phyloP scores from a whole-genome alignment of 2,329 filamentous ascomycete species.

The Alternaria arborescens region DNA sequence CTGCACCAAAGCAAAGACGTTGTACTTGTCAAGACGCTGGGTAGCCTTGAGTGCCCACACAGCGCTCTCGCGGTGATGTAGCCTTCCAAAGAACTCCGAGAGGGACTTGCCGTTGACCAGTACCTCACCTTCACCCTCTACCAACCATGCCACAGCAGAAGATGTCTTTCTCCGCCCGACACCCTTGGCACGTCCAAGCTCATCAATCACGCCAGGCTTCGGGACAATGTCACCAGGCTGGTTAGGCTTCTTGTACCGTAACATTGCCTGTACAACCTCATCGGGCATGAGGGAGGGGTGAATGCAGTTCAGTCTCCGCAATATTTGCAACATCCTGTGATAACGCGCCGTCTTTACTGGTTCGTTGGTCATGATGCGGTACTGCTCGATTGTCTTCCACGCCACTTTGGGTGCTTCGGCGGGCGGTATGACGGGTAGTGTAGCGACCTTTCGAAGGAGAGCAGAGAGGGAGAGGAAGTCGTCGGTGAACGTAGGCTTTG shows the following conservation, averaged over 20 bases:
- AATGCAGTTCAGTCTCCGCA: conserved; percentile 85
- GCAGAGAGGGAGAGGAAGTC: conserved; percentile 76
- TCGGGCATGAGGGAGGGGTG: conserved; percentile 77
- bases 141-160: conserved; percentile 82
- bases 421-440: conserved; percentile 73
- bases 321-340: conserved; percentile 75
- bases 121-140: conserved; percentile 91
- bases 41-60: conserved; percentile 89
- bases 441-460: conserved; percentile 74
- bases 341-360: conserved; percentile 73
- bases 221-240: conserved; percentile 73
- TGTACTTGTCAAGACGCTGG: conserved; percentile 91
- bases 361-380: conserved; percentile 64
- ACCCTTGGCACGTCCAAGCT: conserved; percentile 78
- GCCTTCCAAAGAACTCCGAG: conserved; percentile 79
- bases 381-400: conserved; percentile 82
- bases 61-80: conserved; percentile 94
- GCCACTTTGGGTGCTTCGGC: conserved; percentile 75
- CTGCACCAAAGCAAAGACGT: conserved; percentile 84
- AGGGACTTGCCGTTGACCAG: conserved; percentile 90
- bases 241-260: conserved; percentile 76
- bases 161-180: conserved; percentile 89
- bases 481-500: conserved; percentile 85
- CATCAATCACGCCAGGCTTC: conserved; percentile 73
- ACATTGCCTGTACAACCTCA: conserved; percentile 71